phyloP scores from a whole-genome alignment of 805 yeast genomes.

The Suhomyces xylopsoci region DNA sequence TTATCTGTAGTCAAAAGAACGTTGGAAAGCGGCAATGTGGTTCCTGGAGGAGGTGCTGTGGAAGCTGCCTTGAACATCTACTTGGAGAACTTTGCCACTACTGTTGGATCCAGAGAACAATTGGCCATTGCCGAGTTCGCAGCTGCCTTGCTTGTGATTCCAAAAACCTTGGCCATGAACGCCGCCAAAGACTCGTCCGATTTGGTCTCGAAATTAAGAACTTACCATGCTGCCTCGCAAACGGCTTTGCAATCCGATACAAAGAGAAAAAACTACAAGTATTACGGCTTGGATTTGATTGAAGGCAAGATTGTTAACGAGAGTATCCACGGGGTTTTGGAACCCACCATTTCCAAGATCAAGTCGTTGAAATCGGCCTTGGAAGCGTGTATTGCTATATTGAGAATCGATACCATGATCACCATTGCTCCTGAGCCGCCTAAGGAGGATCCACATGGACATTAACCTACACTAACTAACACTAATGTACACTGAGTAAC shows the following conservation, averaged over 20 bases:
- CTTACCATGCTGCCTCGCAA: conserved; percentile 95
- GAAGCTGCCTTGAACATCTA: conserved; percentile 94
- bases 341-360: conserved; percentile 91
- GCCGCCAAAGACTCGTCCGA: conserved; percentile 98
- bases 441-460: conserved; percentile 88
- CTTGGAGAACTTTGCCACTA: conserved; percentile 94
- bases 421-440: conserved; percentile 94
- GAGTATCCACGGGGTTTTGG: conserved; percentile 80
- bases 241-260: conserved; percentile 76
- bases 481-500: no score
- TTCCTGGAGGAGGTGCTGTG: conserved; percentile 99
- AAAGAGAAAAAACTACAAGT: conserved; percentile 81
- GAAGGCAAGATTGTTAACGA: conserved; percentile 91
- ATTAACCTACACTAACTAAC: conserved; percentile 29
- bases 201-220: conserved; percentile 88
- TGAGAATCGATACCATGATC: conserved; percentile 97
- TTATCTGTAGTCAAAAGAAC: conserved; percentile 93
- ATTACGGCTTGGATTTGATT: conserved; percentile 89
- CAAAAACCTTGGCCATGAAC: conserved; percentile 93
- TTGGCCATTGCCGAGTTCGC: conserved; percentile 98
- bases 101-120: conserved; percentile 96
- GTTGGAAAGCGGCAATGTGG: conserved; percentile 88
- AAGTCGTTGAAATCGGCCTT: conserved; percentile 92
- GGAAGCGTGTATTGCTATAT: conserved; percentile 96
- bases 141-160: conserved; percentile 80